These are phyloP conservation scores for Alternaria angustiovoidea DNA, from an alignment of 2,329 filamentous ascomycete species.

Conservation along the genomic window DNA sequence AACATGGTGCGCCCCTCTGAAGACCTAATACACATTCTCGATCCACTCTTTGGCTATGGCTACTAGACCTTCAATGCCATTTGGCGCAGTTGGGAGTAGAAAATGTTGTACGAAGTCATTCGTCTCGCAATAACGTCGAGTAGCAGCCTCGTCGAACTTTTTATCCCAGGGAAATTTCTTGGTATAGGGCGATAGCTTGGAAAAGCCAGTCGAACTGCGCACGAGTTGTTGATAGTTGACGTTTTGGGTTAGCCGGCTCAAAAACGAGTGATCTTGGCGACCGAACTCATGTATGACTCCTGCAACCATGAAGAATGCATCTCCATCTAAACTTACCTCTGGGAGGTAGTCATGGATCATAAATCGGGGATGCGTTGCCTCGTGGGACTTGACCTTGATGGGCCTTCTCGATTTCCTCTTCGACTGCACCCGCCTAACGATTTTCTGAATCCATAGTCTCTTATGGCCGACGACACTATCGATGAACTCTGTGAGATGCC, in stretches of 20 bases:
- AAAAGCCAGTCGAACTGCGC: not conserved
- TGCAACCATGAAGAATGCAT: not conserved
- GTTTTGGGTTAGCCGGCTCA: not conserved
- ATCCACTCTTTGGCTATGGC: not conserved
- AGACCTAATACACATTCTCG: not conserved
- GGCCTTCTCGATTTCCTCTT: too few relatives aligned
- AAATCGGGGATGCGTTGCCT: not conserved
- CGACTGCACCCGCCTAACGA: not conserved
- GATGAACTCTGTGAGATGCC: not conserved
- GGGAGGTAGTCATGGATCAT: not conserved
- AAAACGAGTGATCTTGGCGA: not conserved
- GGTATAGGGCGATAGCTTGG: not conserved
- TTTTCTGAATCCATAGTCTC: not conserved
- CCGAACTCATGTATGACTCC: not conserved
- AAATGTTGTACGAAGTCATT: not conserved
- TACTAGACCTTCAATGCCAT: not conserved
- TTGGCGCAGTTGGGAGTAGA: not conserved
- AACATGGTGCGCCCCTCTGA: not conserved
- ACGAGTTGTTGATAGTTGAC: not conserved
- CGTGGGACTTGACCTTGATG: not conserved
- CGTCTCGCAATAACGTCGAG: not conserved
- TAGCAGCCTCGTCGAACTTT: not conserved
- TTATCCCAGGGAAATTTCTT: not conserved
- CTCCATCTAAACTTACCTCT: not conserved
- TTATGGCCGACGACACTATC: not conserved